A percentile compares a stretch with the other conserved stretches of the same genome.
These are phyloP conservation scores for Dichotomopilus funicola DNA, from an alignment of 2,329 filamentous ascomycete species.

Conservation along the genomic window DNA sequence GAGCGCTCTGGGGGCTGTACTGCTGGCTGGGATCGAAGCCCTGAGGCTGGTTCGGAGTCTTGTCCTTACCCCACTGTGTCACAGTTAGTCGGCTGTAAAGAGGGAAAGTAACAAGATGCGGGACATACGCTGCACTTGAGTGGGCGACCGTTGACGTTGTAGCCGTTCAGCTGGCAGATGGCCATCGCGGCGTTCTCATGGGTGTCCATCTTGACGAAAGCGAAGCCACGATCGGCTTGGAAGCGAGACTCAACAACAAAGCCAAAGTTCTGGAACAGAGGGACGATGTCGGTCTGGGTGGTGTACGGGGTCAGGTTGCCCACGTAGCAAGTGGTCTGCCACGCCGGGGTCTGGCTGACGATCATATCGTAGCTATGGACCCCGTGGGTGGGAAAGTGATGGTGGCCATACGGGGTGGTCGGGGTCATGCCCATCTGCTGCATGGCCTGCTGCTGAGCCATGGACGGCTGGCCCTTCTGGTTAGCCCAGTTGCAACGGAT, in stretches of 20 bases:
- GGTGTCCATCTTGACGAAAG: slow-evolving; percentile 98
- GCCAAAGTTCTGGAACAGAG: slow-evolving; percentile 96
- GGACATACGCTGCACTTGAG: slow-evolving; percentile 94
- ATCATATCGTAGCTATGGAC: slow-evolving; percentile 98
- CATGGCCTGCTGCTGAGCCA: slow-evolving; percentile 96
- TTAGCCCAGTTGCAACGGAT: slow-evolving; percentile 99
- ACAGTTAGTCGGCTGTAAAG: slow-evolving; percentile 13
- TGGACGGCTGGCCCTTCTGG: slow-evolving; percentile 98
- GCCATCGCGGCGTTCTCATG: slow-evolving; percentile 98
- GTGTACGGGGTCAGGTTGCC: slow-evolving; percentile 98
- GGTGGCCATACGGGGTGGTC: slow-evolving; percentile 90
- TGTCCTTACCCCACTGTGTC: slow-evolving; percentile 93
- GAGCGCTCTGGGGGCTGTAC: slow-evolving; percentile 68
- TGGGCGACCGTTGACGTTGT: slow-evolving; percentile 94
- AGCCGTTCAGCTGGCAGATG: slow-evolving; percentile 95
- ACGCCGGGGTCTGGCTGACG: slow-evolving; percentile 85
- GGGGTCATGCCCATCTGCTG: slow-evolving; percentile 97
- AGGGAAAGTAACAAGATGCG: neutral
- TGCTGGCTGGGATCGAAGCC: slow-evolving; percentile 70
- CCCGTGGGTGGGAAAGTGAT: slow-evolving; percentile 95
- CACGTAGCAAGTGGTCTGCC: slow-evolving; percentile 98
- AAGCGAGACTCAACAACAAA: slow-evolving; percentile 96
- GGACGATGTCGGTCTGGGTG: slow-evolving; percentile 92
- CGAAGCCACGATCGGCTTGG: slow-evolving; percentile 95
- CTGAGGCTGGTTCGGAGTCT: slow-evolving; percentile 70